Evolutionary conservation across 345 rosid species (phyloP), one percentile per base, ranked within the genome.

Genomic region (Cochlearia excelsa): DNA sequence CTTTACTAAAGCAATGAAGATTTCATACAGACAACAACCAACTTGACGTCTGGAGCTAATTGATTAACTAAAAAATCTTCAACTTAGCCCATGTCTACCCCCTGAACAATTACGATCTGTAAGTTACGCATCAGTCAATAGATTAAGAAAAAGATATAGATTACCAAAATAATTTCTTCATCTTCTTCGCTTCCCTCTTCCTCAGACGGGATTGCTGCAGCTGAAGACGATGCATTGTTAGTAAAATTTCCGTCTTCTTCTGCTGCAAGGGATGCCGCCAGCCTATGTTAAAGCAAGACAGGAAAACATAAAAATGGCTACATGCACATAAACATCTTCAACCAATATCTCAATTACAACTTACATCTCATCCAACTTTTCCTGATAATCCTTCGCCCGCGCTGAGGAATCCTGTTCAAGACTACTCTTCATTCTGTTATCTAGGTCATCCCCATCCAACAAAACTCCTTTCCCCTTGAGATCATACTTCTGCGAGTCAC

Each of bases 311-410:
- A 16, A 56, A 54, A 16, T 40, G 39, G 47, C 38, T 53, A 68
- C 11, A 37, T 29, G 63, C 35, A 30, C 33, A 16, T 54, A 52
- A 70, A 57, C 43, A 55, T 16, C 54, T 59, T 42, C 41, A 48
- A 29, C 27, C 53, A 33, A 48, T 47, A 75, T 31, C 30, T 52
- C 42, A 34, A 57, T 34, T 58, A 33, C 46, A 30, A 9, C 95
- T 73, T 83, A 92, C 97, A 80, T 80, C 63, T 85, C 84, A 64
- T 83, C 90, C 62, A 74, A 71, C 69, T 79, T 84, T 65, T 76
- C 79, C 76, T 77, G 85, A 75, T 62, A 56, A 30, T 63, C 61
- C 34, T 46, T 66, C 9, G 46, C 76, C 40, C 57, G 59, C 40
- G 31, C 69, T 26, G 63, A 46, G 30, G 67, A 66, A 63, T 59